Conservation (phyloP, 2,329 filamentous ascomycete genomes). For the Colletotrichum sp. region DNA sequence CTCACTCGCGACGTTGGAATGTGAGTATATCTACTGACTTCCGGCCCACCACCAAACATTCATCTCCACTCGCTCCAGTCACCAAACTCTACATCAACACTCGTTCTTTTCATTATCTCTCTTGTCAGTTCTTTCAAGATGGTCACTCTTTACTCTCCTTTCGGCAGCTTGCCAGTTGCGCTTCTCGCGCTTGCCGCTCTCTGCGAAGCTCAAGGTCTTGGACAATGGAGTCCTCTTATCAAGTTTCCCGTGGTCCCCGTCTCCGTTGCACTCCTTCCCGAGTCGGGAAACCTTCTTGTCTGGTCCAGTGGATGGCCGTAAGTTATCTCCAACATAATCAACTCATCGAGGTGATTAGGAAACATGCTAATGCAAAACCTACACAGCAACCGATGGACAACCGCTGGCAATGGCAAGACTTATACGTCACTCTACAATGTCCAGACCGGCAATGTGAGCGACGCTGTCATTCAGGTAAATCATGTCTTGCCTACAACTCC, state of each 20-base stretch:
- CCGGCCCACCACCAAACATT: accelerated
- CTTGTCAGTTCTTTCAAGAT: background rate
- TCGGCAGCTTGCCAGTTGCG: background rate
- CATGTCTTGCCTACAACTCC: background rate
- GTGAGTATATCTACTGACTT: background rate
- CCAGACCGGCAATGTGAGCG: constrained; percentile 26
- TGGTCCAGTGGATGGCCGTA: constrained; percentile 17
- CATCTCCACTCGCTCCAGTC: background rate
- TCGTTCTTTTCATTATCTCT: background rate
- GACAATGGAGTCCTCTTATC: constrained; percentile 38
- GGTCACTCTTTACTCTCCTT: background rate
- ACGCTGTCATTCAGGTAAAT: constrained; percentile 30
- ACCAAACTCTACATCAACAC: background rate
- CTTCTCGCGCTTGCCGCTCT: background rate
- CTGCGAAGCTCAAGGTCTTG: constrained; percentile 20
- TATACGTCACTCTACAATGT: constrained; percentile 2
- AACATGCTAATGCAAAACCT: background rate
- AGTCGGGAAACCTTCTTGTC: constrained; percentile 8
- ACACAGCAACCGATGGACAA: constrained; percentile 25
- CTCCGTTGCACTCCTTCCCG: constrained; percentile 23
- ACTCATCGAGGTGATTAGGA: background rate
- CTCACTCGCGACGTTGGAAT: background rate
- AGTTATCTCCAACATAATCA: background rate
- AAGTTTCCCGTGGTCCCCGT: constrained; percentile 41
- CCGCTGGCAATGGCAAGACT: constrained; percentile 6